phyloP scores from a whole-genome alignment of 169 alveolate species.

The Cardiosporidium cionae region DNA sequence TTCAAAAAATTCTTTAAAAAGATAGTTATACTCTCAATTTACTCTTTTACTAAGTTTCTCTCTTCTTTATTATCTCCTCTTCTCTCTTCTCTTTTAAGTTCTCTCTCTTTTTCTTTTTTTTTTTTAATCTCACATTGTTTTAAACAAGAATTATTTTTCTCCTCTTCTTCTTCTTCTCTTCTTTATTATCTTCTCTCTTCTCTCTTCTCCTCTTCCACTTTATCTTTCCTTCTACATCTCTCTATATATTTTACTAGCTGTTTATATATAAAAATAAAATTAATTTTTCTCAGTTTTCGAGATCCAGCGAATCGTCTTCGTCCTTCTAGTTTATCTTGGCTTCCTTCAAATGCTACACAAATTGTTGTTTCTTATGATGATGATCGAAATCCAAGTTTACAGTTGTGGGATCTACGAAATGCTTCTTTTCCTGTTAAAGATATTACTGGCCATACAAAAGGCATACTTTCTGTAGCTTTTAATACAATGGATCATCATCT shows the following conservation, averaged over 20 bases:
- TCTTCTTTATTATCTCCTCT: background rate
- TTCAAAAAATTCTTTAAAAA: background rate
- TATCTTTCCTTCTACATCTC: too few species aligned
- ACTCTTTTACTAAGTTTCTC: background rate
- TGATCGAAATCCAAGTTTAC: constrained; percentile 45
- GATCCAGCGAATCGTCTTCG: constrained; percentile 53
- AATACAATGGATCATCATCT: constrained; percentile 13
- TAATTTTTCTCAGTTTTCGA: constrained; percentile 43
- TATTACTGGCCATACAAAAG: constrained; percentile 28
- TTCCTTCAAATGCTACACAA: constrained; percentile 46
- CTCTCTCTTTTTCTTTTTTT: background rate
- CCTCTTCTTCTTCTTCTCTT: background rate
- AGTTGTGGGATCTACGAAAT: constrained; percentile 51
- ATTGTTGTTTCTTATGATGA: constrained; percentile 46
- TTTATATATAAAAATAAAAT: too few species aligned
- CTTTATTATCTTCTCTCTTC: background rate
- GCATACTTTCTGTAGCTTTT: constrained; percentile 7
- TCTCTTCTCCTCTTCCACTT: background rate
- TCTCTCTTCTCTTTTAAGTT: background rate
- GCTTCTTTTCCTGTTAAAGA: constrained; percentile 47
- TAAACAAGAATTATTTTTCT: background rate
- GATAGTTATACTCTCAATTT: background rate
- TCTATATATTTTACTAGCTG: too few species aligned
- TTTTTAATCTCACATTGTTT: background rate
- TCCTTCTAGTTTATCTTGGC: constrained; percentile 44